Conservation (phyloP, 805 yeast genomes). For the Lipomyces yamadae region DNA sequence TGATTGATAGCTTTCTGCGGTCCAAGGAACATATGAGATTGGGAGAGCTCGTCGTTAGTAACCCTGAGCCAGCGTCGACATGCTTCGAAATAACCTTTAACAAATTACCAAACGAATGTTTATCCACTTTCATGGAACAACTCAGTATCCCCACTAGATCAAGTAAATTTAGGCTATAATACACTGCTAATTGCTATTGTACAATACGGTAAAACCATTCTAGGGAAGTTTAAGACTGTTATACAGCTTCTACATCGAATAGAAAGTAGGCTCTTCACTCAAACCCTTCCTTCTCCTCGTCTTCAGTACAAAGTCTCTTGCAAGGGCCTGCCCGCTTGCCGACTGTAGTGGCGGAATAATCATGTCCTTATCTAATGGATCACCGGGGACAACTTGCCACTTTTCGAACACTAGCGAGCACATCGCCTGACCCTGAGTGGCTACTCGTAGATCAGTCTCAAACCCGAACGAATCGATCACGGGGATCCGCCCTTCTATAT, state of each 20-base stretch:
- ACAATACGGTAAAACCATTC: neutral
- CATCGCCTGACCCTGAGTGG: constrained; percentile 78
- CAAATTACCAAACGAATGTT: too few species aligned
- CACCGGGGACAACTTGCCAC: constrained; percentile 88
- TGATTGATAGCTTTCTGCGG: neutral
- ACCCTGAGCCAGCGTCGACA: too few species aligned
- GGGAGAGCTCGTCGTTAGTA: too few species aligned
- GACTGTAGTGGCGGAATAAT: constrained; percentile 73
- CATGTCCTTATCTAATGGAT: constrained; percentile 75
- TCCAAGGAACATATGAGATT: neutral
- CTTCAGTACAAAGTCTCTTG: constrained; percentile 87
- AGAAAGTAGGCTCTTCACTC: constrained; percentile 63
- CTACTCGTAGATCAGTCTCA: constrained; percentile 80
- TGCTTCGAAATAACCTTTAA: too few species aligned
- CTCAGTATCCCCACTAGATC: too few species aligned
- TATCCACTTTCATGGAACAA: too few species aligned
- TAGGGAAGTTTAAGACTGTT: neutral
- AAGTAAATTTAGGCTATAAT: neutral
- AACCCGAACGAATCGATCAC: constrained; percentile 90
- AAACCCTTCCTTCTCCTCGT: constrained; percentile 89
- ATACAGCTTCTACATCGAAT: constrained; percentile 6
- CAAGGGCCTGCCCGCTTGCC: constrained; percentile 69
- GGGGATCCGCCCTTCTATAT: constrained; percentile 70
- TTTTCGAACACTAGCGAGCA: constrained; percentile 66
- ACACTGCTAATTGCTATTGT: neutral